Evolutionary conservation across 31 red algal genomes (phyloP).

Genomic region (Odonthalia washingtoniensis): DNA sequence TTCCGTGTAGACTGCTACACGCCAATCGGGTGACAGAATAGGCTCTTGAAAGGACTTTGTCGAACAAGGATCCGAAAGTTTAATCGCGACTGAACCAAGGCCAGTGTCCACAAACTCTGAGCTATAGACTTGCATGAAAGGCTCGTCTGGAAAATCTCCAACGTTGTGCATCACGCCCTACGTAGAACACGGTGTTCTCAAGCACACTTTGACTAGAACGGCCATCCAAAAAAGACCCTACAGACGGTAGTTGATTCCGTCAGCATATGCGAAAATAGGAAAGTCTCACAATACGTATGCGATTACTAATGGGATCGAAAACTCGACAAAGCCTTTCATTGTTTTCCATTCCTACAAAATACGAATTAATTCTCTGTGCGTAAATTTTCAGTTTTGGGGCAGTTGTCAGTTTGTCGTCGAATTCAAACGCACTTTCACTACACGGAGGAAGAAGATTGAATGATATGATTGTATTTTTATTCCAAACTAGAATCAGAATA

Average conservation of each 20-base stretch:
- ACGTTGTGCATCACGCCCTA: no score
- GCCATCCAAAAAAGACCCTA: no score
- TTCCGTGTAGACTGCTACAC: not conserved
- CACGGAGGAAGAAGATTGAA: not conserved
- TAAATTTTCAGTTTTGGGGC: not conserved
- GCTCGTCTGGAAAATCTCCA: not conserved
- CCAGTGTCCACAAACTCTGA: no score
- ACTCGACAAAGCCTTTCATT: not conserved
- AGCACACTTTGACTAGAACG: not conserved
- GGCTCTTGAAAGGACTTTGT: not conserved
- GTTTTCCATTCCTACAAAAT: slow-evolving; percentile 20
- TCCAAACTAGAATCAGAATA: not conserved
- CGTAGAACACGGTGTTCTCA: not conserved
- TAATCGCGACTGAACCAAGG: no score
- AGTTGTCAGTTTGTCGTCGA: not conserved
- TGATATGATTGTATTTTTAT: not conserved
- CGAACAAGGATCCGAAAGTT: no score
- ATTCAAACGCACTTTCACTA: slow-evolving; percentile 1
- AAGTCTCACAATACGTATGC: not conserved
- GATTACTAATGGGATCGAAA: not conserved
- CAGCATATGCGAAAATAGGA: no score
- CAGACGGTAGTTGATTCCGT: no score
- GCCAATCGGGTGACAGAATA: not conserved
- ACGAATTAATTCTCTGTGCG: not conserved
- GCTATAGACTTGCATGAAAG: no score